Evolutionary conservation across 495 filamentous ascomycete genomes (phyloP).

Genomic region (Cudoniella acicularis): DNA sequence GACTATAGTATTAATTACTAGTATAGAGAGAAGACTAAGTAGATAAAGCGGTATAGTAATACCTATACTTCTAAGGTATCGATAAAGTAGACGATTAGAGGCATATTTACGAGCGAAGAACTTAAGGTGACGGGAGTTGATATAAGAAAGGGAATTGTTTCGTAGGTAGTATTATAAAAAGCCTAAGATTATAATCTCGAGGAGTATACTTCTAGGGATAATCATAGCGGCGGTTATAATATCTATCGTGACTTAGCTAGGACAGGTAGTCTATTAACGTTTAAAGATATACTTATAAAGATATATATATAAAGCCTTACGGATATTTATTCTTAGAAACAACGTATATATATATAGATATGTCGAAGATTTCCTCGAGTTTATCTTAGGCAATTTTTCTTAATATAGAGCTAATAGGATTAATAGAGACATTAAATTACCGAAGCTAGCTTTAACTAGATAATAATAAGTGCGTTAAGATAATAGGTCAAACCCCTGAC

Average conservation of each 20-base stretch:
- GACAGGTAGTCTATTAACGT: constrained; percentile 12
- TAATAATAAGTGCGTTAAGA: too few relatives aligned
- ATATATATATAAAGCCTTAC: too few relatives aligned
- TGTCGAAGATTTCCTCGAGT: too few relatives aligned
- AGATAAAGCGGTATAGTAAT: constrained; percentile 18
- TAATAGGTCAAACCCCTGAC: too few relatives aligned
- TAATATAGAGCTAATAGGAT: too few relatives aligned
- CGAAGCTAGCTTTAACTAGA: too few relatives aligned
- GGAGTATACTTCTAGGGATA: constrained; percentile 14
- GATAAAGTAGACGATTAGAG: constrained; percentile 12
- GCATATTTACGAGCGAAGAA: constrained; percentile 15
- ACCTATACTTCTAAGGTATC: constrained; percentile 12
- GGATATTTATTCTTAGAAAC: too few relatives aligned
- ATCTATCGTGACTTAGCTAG: constrained; percentile 16
- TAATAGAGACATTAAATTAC: too few relatives aligned
- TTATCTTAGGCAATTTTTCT: too few relatives aligned
- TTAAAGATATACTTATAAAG: constrained; percentile 19
- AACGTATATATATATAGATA: too few relatives aligned
- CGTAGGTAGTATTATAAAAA: constrained; percentile 18
- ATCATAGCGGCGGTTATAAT: constrained; percentile 13
- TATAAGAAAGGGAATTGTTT: constrained; percentile 16
- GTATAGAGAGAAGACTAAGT: constrained; percentile 16
- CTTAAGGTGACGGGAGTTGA: constrained; percentile 13
- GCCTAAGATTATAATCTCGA: constrained; percentile 14
- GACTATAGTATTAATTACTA: constrained; percentile 14